Conservation (phyloP, 1,284 basidiomycete species). For the Pseudozyma sp. region DNA sequence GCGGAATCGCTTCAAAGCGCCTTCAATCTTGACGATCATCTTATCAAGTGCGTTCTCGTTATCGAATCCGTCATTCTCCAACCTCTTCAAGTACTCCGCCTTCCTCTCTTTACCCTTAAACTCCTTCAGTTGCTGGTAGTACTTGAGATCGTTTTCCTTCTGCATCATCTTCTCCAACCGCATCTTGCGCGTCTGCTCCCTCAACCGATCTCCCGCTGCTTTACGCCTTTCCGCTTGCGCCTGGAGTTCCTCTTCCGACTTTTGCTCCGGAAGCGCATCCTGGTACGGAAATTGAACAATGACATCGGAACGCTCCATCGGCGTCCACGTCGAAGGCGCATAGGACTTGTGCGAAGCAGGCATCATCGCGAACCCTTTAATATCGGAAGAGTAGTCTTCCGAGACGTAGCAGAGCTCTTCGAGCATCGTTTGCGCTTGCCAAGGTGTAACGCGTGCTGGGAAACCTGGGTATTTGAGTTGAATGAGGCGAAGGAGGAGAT, state of each 20-base stretch:
- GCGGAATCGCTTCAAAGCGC: constrained; percentile 76
- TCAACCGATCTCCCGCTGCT: constrained; percentile 86
- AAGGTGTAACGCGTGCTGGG: constrained; percentile 73
- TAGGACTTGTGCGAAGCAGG: constrained; percentile 78
- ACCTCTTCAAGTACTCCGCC: constrained; percentile 76
- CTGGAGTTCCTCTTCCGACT: constrained; percentile 89
- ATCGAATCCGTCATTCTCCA: constrained; percentile 77
- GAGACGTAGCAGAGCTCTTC: constrained; percentile 89
- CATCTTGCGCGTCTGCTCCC: constrained; percentile 90
- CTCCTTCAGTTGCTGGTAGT: constrained; percentile 78
- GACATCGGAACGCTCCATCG: constrained; percentile 71
- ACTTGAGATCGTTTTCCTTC: constrained; percentile 85
- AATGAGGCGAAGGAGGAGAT: constrained; percentile 89
- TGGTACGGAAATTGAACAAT: constrained; percentile 63
- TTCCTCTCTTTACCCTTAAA: constrained; percentile 77
- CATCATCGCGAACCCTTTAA: constrained; percentile 71
- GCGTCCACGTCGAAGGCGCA: constrained; percentile 71
- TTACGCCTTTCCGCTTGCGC: constrained; percentile 81
- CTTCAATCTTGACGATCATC: constrained; percentile 81
- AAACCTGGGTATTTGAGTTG: constrained; percentile 97
- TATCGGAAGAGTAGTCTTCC: constrained; percentile 79
- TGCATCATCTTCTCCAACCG: constrained; percentile 78
- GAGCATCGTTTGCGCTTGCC: constrained; percentile 82
- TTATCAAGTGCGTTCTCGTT: constrained; percentile 76
- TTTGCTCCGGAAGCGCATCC: constrained; percentile 77